These are phyloP conservation scores for Ballota nigra DNA, from an alignment of 257 asterid genomes.

Conservation along the genomic window DNA sequence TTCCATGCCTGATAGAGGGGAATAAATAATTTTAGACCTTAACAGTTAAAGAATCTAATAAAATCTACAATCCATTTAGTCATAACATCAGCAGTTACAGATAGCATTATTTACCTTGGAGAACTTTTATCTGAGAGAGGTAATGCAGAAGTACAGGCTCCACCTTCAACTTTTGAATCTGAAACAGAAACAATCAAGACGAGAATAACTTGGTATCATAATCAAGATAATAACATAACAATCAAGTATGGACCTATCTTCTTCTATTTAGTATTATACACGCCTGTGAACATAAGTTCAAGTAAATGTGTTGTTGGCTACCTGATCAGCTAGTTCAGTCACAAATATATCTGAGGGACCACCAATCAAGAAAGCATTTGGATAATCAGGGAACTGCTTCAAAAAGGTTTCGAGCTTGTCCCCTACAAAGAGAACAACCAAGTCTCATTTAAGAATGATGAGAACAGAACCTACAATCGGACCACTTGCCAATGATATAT, in stretches of 20 bases:
- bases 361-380: conserved; percentile 87
- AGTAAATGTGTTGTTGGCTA: conserved; percentile 23
- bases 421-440: conserved; percentile 42
- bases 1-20: conserved; percentile 62
- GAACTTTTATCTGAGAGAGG: conserved; percentile 71
- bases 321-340: conserved; percentile 91
- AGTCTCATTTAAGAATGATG: conserved; percentile 14
- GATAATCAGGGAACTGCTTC: conserved; percentile 78
- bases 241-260: neutral
- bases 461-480: conserved; percentile 18
- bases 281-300: conserved; percentile 8
- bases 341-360: conserved; percentile 77
- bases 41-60: neutral
- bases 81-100: neutral
- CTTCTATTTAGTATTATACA: neutral
- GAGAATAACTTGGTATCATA: conserved; percentile 23
- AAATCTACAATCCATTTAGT: neutral
- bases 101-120: conserved; percentile 60
- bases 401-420: conserved; percentile 74
- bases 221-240: conserved; percentile 33
- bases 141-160: conserved; percentile 96
- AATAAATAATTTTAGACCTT: neutral
- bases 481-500: neutral
- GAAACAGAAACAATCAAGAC: conserved; percentile 28
- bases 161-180: conserved; percentile 95